Conservation (phyloP, 768 basidiomycete genomes). For the Panaeolus papilionaceus region DNA sequence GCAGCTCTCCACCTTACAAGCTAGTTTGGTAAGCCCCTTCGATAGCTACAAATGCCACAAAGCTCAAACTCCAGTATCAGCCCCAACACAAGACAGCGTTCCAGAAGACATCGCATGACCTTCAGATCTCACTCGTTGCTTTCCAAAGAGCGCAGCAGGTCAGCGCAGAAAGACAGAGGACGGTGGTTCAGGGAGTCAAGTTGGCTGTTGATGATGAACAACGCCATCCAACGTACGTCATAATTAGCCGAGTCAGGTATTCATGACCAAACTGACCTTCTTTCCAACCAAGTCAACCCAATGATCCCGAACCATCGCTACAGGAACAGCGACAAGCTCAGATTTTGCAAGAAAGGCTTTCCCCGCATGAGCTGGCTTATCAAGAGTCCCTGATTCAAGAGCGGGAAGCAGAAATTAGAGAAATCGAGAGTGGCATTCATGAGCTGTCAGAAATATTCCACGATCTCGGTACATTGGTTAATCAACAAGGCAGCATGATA, state of each 20-base stretch:
- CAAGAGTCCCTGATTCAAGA: slow-evolving; percentile 96
- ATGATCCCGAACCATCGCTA: slow-evolving; percentile 47
- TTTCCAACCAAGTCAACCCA: slow-evolving; percentile 32
- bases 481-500: slow-evolving; percentile 93
- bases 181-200: slow-evolving; percentile 87
- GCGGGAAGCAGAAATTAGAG: slow-evolving; percentile 92
- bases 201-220: slow-evolving; percentile 81
- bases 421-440: slow-evolving; percentile 96
- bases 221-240: slow-evolving; percentile 36
- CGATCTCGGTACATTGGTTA: slow-evolving; percentile 92
- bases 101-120: slow-evolving; percentile 93
- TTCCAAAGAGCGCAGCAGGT: slow-evolving; percentile 93
- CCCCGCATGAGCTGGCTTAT: slow-evolving; percentile 91
- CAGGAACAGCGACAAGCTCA: slow-evolving; percentile 72
- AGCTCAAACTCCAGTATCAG: slow-evolving; percentile 40
- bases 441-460: slow-evolving; percentile 96
- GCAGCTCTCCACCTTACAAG: slow-evolving; percentile 76
- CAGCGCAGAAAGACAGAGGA: slow-evolving; percentile 89
- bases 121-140: slow-evolving; percentile 86
- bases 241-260: background rate
- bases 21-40: slow-evolving; percentile 53
- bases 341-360: slow-evolving; percentile 73
- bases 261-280: slow-evolving; percentile 14
- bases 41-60: background rate
- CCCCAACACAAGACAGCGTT: slow-evolving; percentile 83